A percentile compares a stretch with the other conserved stretches of the same genome.
Evolutionary conservation across 345 rosid genomes (phyloP).

Genomic region (Hibiscus mutabilis): DNA sequence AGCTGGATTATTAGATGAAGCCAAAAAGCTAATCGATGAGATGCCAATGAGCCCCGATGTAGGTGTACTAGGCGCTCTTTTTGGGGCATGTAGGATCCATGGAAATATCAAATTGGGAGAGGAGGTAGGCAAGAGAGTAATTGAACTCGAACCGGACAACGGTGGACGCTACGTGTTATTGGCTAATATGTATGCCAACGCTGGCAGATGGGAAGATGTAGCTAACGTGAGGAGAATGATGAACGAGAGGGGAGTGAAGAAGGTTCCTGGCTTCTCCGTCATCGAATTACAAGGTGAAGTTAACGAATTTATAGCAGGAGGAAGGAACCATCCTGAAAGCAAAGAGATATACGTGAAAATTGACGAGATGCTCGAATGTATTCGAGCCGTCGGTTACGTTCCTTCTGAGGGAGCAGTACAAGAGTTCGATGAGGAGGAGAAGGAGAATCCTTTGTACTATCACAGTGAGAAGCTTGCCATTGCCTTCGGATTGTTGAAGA

Average conservation of each 20-base stretch:
- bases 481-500: conserved; percentile 32
- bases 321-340: conserved; percentile 25
- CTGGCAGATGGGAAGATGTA: conserved; percentile 38
- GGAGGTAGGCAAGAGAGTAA: conserved; percentile 28
- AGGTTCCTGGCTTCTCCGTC: conserved; percentile 30
- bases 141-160: conserved; percentile 36
- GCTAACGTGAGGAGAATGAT: conserved; percentile 33
- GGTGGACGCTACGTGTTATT: conserved; percentile 38
- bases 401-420: conserved; percentile 19
- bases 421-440: conserved; percentile 29
- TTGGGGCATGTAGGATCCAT: conserved; percentile 39
- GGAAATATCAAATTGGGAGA: conserved; percentile 32
- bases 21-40: conserved; percentile 23
- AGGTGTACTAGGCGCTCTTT: conserved; percentile 29
- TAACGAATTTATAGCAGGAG: conserved; percentile 30
- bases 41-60: conserved; percentile 35
- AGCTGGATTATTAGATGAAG: conserved; percentile 37
- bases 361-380: conserved; percentile 28
- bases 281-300: conserved; percentile 31
- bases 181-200: conserved; percentile 35
- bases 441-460: conserved; percentile 18
- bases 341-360: conserved; percentile 25
- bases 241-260: conserved; percentile 34
- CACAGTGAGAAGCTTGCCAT: conserved; percentile 43
- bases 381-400: conserved; percentile 27